These are phyloP conservation scores for Tetradesmus lagerheimii DNA, from an alignment of 139 green algal species.

Conservation along the genomic window DNA sequence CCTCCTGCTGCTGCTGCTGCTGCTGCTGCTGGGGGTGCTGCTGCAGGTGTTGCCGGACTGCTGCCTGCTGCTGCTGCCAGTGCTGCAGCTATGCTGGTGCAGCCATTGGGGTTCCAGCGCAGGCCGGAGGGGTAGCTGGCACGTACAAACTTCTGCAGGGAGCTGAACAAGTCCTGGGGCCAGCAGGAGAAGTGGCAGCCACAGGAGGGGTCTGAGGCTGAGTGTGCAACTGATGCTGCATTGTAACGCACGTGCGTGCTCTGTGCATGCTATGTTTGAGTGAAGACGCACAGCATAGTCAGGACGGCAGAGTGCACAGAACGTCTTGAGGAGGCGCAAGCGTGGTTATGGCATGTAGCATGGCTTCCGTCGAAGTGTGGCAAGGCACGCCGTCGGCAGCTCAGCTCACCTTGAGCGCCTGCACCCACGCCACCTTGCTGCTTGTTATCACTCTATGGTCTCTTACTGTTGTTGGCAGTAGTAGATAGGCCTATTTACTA, in stretches of 20 bases:
- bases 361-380: no score
- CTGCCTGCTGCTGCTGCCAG: background rate
- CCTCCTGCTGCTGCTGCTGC: background rate
- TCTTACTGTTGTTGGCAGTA: background rate
- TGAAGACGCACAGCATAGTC: no score
- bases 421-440: constrained; percentile 13
- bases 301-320: no score
- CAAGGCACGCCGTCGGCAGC: no score
- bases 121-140: constrained; percentile 71
- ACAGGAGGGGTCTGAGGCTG: background rate
- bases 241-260: no score
- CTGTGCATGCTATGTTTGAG: no score
- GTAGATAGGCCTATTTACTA: no score
- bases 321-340: no score
- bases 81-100: constrained; percentile 35
- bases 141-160: constrained; percentile 68
- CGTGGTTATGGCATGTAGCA: no score
- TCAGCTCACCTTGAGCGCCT: constrained; percentile 20
- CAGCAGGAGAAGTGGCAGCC: background rate
- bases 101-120: constrained; percentile 73
- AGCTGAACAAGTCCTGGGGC: constrained; percentile 49
- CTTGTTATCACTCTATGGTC: background rate
- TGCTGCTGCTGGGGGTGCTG: background rate
- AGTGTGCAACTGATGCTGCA: no score
- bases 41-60: constrained; percentile 10